A percentile compares a stretch with the other conserved stretches of the same genome.
Conservation (phyloP, 345 rosid species). For the Pseudoturritis turrita region DNA sequence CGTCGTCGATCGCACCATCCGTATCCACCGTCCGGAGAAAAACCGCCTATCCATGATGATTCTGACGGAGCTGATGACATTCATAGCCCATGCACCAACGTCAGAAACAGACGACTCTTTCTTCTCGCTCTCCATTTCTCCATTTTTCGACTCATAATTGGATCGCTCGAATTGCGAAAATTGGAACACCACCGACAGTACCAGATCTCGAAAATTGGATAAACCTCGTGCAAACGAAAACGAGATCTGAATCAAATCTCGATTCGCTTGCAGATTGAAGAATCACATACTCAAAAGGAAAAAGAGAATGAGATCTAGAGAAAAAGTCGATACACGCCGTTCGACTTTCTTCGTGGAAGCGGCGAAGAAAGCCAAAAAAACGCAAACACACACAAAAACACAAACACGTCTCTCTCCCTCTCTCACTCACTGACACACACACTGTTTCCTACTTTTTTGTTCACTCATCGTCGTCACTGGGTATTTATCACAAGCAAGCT, state of each 20-base stretch:
- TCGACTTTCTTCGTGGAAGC: conserved; percentile 6
- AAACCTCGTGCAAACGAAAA: conserved; percentile 20
- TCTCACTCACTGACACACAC: too few species aligned
- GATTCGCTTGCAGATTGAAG: conserved; percentile 5
- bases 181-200: neutral
- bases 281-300: neutral
- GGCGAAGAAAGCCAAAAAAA: conserved; percentile 5
- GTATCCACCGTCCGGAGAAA: conserved; percentile 31
- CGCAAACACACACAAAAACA: neutral
- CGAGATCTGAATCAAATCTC: conserved; percentile 22
- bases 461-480: conserved; percentile 12
- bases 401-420: conserved; percentile 7
- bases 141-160: neutral
- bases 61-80: conserved; percentile 85
- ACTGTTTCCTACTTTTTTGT: neutral
- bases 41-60: conserved; percentile 44
- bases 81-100: conserved; percentile 96
- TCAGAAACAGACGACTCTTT: conserved; percentile 70
- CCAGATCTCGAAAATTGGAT: conserved; percentile 2
- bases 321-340: conserved; percentile 3
- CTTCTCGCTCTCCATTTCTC: conserved; percentile 52
- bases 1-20: conserved; percentile 39
- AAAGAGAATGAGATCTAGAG: conserved; percentile 1
- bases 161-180: neutral
- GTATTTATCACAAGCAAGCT: conserved; percentile 2